Evolutionary conservation across 805 yeast species (phyloP).

Genomic region (Saccharomycopsis selenospora): DNA sequence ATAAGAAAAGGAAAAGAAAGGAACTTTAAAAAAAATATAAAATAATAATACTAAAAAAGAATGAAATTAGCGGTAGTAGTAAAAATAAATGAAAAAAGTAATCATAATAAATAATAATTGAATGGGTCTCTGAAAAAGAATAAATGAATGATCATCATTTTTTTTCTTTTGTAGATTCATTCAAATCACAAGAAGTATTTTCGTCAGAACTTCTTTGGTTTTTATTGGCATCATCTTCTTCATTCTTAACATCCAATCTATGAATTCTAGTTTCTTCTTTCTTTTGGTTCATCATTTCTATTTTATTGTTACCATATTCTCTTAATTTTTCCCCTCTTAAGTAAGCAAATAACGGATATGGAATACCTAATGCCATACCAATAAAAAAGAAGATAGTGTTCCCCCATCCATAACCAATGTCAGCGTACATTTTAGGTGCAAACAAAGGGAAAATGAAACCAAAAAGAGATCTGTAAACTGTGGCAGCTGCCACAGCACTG

Average conservation of each 20-base stretch:
- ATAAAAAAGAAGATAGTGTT: constrained; percentile 46
- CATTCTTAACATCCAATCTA: constrained; percentile 8
- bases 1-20: too few relatives aligned
- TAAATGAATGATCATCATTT: too few relatives aligned
- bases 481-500: constrained; percentile 58
- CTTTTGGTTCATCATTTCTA: constrained; percentile 39
- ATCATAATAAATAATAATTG: too few relatives aligned
- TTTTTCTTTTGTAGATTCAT: too few relatives aligned
- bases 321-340: constrained; percentile 52
- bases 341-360: constrained; percentile 54
- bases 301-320: constrained; percentile 47
- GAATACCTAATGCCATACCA: constrained; percentile 49
- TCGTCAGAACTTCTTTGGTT: too few relatives aligned
- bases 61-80: too few relatives aligned
- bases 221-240: too few relatives aligned
- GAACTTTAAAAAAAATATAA: too few relatives aligned
- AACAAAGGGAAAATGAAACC: constrained; percentile 60
- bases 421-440: constrained; percentile 44
- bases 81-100: too few relatives aligned
- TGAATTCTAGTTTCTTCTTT: constrained; percentile 34
- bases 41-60: too few relatives aligned
- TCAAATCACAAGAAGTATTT: too few relatives aligned
- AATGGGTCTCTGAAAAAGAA: too few relatives aligned
- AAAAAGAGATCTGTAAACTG: constrained; percentile 50
- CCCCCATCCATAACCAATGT: constrained; percentile 49